Evolutionary conservation across 2,329 filamentous ascomycete genomes (phyloP).

Genomic region (Aspergillus sp.): DNA sequence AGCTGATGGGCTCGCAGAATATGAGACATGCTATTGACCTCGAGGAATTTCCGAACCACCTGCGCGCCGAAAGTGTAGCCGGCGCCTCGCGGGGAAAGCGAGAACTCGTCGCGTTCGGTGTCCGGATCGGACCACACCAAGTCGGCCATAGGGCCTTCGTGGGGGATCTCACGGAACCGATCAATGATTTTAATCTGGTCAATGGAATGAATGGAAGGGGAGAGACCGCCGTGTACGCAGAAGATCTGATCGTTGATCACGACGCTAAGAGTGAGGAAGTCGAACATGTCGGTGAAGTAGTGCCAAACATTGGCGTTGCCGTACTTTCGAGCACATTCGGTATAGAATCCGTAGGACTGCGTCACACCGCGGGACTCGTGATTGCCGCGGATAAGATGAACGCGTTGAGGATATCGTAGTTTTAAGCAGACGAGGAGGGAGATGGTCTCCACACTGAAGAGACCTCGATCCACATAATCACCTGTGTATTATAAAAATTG

Average conservation of each 20-base stretch:
- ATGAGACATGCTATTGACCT: slow-evolving; percentile 96
- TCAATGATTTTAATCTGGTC: slow-evolving; percentile 99
- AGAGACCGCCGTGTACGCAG: slow-evolving; percentile 91
- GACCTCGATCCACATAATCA: slow-evolving; percentile 96
- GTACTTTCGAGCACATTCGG: slow-evolving; percentile 95
- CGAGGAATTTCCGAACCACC: slow-evolving; percentile 96
- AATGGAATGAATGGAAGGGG: slow-evolving; percentile 91
- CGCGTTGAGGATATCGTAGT: slow-evolving; percentile 89
- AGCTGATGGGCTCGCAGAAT: slow-evolving; percentile 97
- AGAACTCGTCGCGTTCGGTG: slow-evolving; percentile 95
- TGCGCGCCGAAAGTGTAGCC: slow-evolving; percentile 97
- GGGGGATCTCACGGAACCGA: slow-evolving; percentile 95
- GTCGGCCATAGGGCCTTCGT: slow-evolving; percentile 99
- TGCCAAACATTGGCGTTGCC: slow-evolving; percentile 99
- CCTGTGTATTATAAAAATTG: slow-evolving; percentile 46
- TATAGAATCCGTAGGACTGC: slow-evolving; percentile 98
- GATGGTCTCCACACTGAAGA: slow-evolving; percentile 98
- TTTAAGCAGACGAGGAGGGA: slow-evolving; percentile 96
- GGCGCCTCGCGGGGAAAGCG: slow-evolving; percentile 83
- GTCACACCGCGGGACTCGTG: slow-evolving; percentile 97
- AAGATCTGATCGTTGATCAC: slow-evolving; percentile 99
- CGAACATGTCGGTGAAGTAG: slow-evolving; percentile 99
- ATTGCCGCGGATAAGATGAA: slow-evolving; percentile 94
- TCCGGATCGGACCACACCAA: slow-evolving; percentile 98
- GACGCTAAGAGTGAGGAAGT: slow-evolving; percentile 92